Evolutionary conservation across 805 yeast genomes (phyloP).

Genomic region (Suhomyces pyralidae): DNA sequence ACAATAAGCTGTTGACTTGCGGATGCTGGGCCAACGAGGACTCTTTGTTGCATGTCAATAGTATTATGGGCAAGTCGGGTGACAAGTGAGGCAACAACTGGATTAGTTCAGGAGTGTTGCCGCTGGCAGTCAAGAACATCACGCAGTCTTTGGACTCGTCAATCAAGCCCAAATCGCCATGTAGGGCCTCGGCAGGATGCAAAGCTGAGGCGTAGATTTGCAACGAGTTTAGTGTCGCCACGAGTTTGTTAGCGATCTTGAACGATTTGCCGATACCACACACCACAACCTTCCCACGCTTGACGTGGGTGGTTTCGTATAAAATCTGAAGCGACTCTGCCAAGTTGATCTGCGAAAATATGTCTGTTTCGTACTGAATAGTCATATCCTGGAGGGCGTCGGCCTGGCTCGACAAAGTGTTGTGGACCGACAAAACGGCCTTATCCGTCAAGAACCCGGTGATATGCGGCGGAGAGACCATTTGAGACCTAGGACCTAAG

Average conservation of each 20-base stretch:
- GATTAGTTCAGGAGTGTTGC: slow-evolving; percentile 76
- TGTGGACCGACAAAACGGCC: slow-evolving; percentile 34
- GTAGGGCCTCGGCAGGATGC: slow-evolving; percentile 87
- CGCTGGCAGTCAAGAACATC: slow-evolving; percentile 72
- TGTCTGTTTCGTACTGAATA: slow-evolving; percentile 44
- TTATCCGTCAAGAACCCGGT: background rate
- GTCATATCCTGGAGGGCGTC: slow-evolving; percentile 46
- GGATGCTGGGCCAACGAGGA: slow-evolving; percentile 53
- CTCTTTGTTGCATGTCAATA: slow-evolving; percentile 60
- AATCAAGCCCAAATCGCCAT: slow-evolving; percentile 82
- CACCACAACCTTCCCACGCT: slow-evolving; percentile 67
- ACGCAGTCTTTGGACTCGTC: slow-evolving; percentile 52
- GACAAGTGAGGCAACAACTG: slow-evolving; percentile 58
- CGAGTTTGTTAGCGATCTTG: slow-evolving; percentile 74
- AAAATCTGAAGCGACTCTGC: slow-evolving; percentile 42
- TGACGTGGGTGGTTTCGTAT: slow-evolving; percentile 15
- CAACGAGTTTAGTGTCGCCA: slow-evolving; percentile 79
- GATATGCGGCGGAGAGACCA: background rate
- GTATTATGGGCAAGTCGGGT: slow-evolving; percentile 48
- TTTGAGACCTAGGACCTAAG: too few species aligned
- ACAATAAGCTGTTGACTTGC: slow-evolving; percentile 50
- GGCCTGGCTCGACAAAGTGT: slow-evolving; percentile 45
- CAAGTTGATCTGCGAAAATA: slow-evolving; percentile 45
- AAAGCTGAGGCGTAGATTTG: slow-evolving; percentile 63
- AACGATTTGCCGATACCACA: slow-evolving; percentile 85